phyloP scores from a whole-genome alignment of 2,329 filamentous ascomycete genomes.

The Daldinia sp. region DNA sequence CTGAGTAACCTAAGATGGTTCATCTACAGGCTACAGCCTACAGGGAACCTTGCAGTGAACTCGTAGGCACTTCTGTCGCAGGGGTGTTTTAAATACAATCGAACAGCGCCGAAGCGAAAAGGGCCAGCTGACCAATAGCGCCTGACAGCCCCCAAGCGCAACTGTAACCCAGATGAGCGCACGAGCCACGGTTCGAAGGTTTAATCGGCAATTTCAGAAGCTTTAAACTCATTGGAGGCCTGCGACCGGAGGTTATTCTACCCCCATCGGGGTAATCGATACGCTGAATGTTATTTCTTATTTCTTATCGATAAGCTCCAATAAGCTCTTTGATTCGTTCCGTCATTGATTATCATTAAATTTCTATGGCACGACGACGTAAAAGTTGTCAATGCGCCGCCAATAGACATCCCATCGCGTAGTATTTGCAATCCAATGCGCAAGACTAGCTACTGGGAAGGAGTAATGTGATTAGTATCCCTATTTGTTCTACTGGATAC shows the following conservation, averaged over 20 bases:
- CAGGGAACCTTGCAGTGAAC: not conserved
- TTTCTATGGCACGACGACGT: constrained; percentile 31
- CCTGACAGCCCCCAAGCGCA: constrained; percentile 24
- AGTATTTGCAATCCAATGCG: constrained; percentile 14
- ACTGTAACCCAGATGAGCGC: not conserved
- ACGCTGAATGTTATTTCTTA: not conserved
- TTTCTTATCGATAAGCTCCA: constrained; percentile 9
- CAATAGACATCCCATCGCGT: constrained; percentile 13
- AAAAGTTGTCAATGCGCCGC: constrained; percentile 32
- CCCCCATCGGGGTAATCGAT: constrained; percentile 18
- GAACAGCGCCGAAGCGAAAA: constrained; percentile 34
- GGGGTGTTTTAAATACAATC: constrained; percentile 25
- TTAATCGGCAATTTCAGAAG: constrained; percentile 18
- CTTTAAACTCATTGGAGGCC: constrained; percentile 34
- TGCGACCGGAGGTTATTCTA: constrained; percentile 29
- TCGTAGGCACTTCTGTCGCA: constrained; percentile 19
- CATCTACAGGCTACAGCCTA: not conserved
- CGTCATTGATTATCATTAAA: constrained; percentile 40
- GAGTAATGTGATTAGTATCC: constrained; percentile 28
- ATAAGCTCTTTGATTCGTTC: constrained; percentile 28
- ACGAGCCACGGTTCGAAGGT: not conserved
- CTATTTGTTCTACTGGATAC: not conserved
- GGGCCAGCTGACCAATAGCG: constrained; percentile 37
- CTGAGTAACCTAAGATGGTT: constrained; percentile 6
- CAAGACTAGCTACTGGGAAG: constrained; percentile 1